phyloP scores from a whole-genome alignment of 2,329 filamentous ascomycete genomes.

The Epichloe gansuensis region DNA sequence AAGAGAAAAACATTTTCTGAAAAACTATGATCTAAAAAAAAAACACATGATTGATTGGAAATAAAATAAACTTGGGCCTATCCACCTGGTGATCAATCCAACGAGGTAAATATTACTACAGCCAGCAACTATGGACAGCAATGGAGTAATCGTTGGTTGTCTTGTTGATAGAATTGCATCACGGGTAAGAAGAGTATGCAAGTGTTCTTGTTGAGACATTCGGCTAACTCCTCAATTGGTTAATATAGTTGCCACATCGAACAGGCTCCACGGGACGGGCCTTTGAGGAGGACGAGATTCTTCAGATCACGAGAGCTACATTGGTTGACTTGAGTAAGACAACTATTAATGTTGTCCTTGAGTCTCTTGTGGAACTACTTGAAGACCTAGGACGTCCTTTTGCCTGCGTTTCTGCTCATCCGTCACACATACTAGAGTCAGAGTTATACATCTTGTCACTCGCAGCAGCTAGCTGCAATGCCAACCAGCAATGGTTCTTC shows the following conservation, averaged over 20 bases:
- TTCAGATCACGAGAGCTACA: conserved; percentile 46
- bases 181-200: conserved; percentile 34
- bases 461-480: conserved; percentile 51
- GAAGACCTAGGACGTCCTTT: conserved; percentile 46
- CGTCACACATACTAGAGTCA: conserved; percentile 47
- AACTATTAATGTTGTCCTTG: conserved; percentile 40
- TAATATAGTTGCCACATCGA: conserved; percentile 8
- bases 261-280: conserved; percentile 4
- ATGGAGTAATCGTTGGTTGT: conserved; percentile 46
- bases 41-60: no score
- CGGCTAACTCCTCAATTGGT: background rate
- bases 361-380: conserved; percentile 42
- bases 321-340: conserved; percentile 46
- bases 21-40: no score
- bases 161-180: conserved; percentile 50
- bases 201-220: background rate
- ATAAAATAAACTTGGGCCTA: background rate
- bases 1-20: no score
- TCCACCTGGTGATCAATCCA: background rate
- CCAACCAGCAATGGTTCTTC: conserved; percentile 36
- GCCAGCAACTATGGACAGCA: conserved; percentile 37
- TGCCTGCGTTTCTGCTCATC: conserved; percentile 37
- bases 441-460: conserved; percentile 52
- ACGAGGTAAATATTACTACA: conserved; percentile 7
- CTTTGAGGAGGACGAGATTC: conserved; percentile 42